Percentiles rank a stretch among this genome's conserved stretches.
These are phyloP conservation scores for Carex littledalei DNA, from an alignment of 176 grass and related monocot species.

Conservation along the genomic window DNA sequence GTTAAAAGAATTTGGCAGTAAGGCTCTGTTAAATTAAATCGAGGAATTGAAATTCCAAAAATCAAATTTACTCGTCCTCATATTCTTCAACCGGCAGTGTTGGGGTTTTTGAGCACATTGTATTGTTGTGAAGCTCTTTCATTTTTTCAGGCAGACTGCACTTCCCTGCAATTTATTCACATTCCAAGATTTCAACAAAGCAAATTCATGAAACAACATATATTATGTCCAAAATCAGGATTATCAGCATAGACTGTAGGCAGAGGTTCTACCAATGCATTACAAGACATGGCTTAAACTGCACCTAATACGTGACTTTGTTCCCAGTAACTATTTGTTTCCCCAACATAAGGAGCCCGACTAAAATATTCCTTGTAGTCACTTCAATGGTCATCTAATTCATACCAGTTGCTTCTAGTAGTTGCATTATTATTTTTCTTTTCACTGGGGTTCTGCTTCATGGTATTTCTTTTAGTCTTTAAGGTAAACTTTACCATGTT, in stretches of 20 bases:
- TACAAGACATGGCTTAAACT: background rate
- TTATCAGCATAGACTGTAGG: background rate
- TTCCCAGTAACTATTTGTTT: background rate
- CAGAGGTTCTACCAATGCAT: background rate
- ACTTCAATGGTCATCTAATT: background rate
- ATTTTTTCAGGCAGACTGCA: conserved; percentile 60
- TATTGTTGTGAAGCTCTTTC: conserved; percentile 67
- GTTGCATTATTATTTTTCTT: background rate
- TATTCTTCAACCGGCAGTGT: conserved; percentile 57
- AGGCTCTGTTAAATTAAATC: conserved; percentile 1
- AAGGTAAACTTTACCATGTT: background rate
- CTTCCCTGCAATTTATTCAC: conserved; percentile 38
- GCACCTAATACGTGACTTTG: background rate
- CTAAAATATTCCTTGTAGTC: background rate
- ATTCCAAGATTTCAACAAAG: background rate
- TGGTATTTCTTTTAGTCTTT: background rate
- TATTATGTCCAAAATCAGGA: too few relatives aligned
- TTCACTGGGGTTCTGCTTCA: background rate
- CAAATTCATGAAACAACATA: background rate
- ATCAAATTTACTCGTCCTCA: conserved; percentile 49
- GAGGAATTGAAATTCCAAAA: background rate
- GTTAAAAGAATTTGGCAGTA: background rate
- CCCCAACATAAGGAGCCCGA: background rate
- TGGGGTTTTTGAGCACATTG: conserved; percentile 70
- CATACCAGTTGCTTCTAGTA: background rate